A percentile compares a stretch with the other conserved stretches of the same genome.
phyloP scores from a whole-genome alignment of 768 basidiomycete genomes.

The Cantharellus cinnabarinus region DNA sequence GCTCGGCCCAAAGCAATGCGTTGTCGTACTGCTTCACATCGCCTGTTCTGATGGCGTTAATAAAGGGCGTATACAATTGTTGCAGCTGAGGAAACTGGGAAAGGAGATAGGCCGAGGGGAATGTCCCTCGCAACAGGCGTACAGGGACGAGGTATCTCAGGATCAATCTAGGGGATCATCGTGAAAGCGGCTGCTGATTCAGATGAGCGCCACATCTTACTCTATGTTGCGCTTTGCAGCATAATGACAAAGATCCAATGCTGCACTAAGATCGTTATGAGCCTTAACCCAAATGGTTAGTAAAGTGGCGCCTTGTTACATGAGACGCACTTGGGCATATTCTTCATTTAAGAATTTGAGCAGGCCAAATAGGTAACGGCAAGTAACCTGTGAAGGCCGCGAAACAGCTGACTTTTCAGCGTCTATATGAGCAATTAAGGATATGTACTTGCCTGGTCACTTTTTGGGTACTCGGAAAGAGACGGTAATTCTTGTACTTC shows the following conservation, averaged over 20 bases:
- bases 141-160: conserved; percentile 80
- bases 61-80: conserved; percentile 55
- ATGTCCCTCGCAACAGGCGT: conserved; percentile 66
- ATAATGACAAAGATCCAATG: conserved; percentile 66
- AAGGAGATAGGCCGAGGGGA: conserved; percentile 57
- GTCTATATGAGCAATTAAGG: not conserved
- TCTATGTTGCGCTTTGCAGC: conserved; percentile 58
- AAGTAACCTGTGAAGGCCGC: conserved; percentile 47
- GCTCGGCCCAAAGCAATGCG: conserved; percentile 43
- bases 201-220: conserved; percentile 25
- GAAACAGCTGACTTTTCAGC: not conserved
- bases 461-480: conserved; percentile 50
- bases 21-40: conserved; percentile 64
- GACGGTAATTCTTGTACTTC: conserved; percentile 76
- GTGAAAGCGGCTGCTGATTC: not conserved
- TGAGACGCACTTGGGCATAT: conserved; percentile 44
- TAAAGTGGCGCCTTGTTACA: not conserved
- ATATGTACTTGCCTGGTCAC: conserved; percentile 47
- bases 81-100: conserved; percentile 12
- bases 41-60: conserved; percentile 53
- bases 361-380: conserved; percentile 88
- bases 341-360: conserved; percentile 86
- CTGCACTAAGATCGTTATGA: conserved; percentile 68
- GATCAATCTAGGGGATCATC: conserved; percentile 40
- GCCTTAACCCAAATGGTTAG: conserved; percentile 26